phyloP scores from a whole-genome alignment of 2,329 filamentous ascomycete species.

The Sarocladium brachiariae region DNA sequence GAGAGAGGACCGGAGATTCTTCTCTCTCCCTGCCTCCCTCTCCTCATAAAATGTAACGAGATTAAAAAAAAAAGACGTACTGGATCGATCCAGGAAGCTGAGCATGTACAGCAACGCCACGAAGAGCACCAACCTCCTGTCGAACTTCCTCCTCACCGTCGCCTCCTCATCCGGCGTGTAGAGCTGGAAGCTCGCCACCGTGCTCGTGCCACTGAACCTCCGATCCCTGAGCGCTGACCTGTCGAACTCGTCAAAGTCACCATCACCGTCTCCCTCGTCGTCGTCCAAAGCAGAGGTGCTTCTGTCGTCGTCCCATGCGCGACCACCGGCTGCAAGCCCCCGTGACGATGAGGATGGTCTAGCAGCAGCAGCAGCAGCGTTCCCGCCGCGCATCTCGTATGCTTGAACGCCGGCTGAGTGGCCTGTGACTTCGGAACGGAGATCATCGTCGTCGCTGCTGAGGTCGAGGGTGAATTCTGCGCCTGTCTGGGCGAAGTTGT shows the following conservation, averaged over 20 bases:
- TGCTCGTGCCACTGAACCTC: slow-evolving; percentile 16
- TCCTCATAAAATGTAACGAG: neutral
- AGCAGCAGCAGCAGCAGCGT: too few relatives aligned
- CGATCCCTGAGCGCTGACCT: slow-evolving; percentile 8
- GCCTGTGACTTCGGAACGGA: slow-evolving; percentile 23
- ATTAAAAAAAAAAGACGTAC: slow-evolving; percentile 38
- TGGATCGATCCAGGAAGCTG: slow-evolving; percentile 79
- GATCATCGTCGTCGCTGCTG: slow-evolving; percentile 22
- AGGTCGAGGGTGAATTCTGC: slow-evolving; percentile 29
- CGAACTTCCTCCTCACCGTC: slow-evolving; percentile 66
- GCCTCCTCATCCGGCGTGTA: slow-evolving; percentile 64
- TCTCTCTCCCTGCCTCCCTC: too few relatives aligned
- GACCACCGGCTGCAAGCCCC: slow-evolving; percentile 14
- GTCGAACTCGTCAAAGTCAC: slow-evolving; percentile 11
- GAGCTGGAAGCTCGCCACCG: slow-evolving; percentile 30
- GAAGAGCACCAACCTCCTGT: slow-evolving; percentile 71
- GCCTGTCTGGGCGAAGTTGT: slow-evolving; percentile 34
- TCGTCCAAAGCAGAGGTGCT: slow-evolving; percentile 15
- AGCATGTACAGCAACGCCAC: slow-evolving; percentile 78
- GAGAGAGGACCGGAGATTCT: too few relatives aligned
- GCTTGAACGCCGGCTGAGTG: slow-evolving; percentile 19
- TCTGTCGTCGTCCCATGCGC: slow-evolving; percentile 10
- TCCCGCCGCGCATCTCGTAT: slow-evolving; percentile 23
- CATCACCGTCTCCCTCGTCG: slow-evolving; percentile 13
- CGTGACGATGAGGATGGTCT: too few relatives aligned